Base-by-base conservation (phyloP, 495 filamentous ascomycete genomes). In the Lentithecium fluviatile region DNA sequence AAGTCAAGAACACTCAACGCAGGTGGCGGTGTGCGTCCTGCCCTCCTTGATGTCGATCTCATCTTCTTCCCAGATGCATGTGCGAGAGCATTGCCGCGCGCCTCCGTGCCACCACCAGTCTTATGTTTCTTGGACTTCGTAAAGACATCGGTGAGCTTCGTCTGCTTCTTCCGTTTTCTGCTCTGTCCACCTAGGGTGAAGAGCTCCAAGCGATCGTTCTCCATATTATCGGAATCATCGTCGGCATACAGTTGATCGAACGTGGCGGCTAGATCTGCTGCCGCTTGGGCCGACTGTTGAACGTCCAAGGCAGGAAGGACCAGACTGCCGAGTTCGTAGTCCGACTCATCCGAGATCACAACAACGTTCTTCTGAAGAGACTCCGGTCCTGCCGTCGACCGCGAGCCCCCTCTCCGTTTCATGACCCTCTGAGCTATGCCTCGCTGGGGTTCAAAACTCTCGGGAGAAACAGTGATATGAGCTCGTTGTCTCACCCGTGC, bases 1-100 rank as follows among this genome's bases (percentile, higher is more conserved):
- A 47, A 58, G 79, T 96, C 91, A 21, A 96, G 60, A 50, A 93
- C 85, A 52, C 88, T 82, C 32, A 93, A 71, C 26, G 70, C 73
- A n/a, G 84, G 87, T 34, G 76, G 67, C 37, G 76, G 67, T 36
- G 32, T 64, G 72, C 21, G 25, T 50, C 36, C 53, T 10, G n/a
- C 24, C 8, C 26, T 52, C 36, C 34, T 36, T 37, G 34, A 49
- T 2, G 6, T 49, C 32, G 40, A 43, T 34, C 19, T 38, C 1
- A 17, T 6, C 19, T 43, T 12, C 19, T 24, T 70, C 3, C 51
- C 56, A 49, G 71, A 65, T 25, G 67, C 59, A 76, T 72, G 1
- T 71, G 74, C 23, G 71, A 69, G 37, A 71, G 70, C 45, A 68
- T 69, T 53, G 75, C 37, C 65, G 69, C 34, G 46, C 53, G 11